Conservation (phyloP, 148 eudicot species). For the Rhododendron molle region DNA sequence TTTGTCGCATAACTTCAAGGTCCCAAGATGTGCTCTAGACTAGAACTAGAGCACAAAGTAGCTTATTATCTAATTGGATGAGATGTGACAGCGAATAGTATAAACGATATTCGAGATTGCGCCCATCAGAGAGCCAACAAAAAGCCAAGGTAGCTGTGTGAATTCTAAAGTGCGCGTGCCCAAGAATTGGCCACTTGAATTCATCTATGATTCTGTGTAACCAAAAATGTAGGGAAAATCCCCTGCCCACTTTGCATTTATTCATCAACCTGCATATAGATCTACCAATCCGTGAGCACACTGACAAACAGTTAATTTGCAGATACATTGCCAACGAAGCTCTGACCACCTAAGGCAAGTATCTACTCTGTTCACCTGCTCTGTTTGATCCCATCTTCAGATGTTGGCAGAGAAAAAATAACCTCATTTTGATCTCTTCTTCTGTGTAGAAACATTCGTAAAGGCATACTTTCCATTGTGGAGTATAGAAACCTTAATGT, state of each 20-base stretch:
- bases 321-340: neutral
- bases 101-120: neutral
- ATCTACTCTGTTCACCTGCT: too few species aligned
- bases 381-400: too few species aligned
- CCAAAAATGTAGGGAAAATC: neutral
- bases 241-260: neutral
- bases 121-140: neutral
- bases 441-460: neutral
- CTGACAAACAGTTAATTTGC: neutral
- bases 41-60: neutral
- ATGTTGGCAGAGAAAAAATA: neutral
- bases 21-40: too few species aligned
- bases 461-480: neutral
- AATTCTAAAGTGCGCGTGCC: neutral
- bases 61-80: too few species aligned
- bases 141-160: neutral
- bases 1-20: too few species aligned
- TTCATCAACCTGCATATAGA: neutral
- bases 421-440: neutral
- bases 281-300: neutral
- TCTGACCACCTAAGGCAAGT: too few species aligned
- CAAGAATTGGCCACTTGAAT: neutral
- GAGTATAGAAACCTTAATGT: conserved; percentile 6
- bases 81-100: neutral
- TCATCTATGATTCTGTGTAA: neutral